phyloP scores from a whole-genome alignment of 306 rosid species.

The Citrullus colocynthis region DNA sequence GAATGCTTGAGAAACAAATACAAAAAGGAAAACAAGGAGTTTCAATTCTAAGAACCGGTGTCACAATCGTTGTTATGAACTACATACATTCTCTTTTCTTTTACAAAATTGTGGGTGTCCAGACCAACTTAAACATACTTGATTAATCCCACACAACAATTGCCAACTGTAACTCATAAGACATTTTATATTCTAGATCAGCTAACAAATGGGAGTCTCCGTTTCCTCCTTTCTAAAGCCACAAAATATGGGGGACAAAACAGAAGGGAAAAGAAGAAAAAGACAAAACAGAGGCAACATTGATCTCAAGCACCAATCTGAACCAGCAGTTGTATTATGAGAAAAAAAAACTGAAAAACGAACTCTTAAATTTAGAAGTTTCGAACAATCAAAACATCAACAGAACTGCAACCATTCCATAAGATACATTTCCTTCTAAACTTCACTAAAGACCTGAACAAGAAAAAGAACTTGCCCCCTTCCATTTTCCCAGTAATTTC shows the following conservation, averaged over 20 bases:
- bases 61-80: not conserved
- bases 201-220: not conserved
- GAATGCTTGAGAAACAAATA: not conserved
- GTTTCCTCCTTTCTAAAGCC: not conserved
- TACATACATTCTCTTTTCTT: not conserved
- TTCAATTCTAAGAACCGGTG: not conserved
- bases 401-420: not conserved
- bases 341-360: not conserved
- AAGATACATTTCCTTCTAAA: not conserved
- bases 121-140: not conserved
- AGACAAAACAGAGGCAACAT: not conserved
- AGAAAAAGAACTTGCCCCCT: not conserved
- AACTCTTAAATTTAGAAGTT: not conserved
- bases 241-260: not conserved
- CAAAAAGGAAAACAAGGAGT: not conserved
- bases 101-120: not conserved
- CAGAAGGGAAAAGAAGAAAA: not conserved
- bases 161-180: not conserved
- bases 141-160: not conserved
- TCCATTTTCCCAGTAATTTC: not conserved
- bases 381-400: not conserved
- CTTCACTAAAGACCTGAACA: not conserved
- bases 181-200: not conserved
- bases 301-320: not conserved
- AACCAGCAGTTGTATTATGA: not conserved